These are phyloP conservation scores for Phytophthora uliginosa DNA, from an alignment of 352 stramenopile genomes.

Conservation along the genomic window DNA sequence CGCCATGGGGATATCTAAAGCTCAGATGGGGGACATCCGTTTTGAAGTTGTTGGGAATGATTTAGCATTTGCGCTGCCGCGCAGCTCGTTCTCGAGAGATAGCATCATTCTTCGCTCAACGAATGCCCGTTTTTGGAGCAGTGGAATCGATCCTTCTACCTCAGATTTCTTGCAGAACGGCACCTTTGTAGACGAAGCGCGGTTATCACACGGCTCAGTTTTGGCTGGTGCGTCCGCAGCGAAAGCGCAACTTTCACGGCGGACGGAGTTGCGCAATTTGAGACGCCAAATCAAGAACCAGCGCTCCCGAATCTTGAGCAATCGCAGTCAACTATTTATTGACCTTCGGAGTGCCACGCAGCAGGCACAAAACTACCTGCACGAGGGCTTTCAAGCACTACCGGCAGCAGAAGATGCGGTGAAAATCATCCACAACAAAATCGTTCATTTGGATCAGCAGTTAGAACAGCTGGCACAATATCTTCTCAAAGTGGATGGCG, in stretches of 20 bases:
- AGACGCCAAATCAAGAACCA: constrained; percentile 87
- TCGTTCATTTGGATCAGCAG: constrained; percentile 80
- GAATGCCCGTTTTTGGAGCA: constrained; percentile 81
- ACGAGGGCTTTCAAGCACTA: constrained; percentile 83
- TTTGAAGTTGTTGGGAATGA: constrained; percentile 88
- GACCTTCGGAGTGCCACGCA: constrained; percentile 87
- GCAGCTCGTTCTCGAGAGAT: constrained; percentile 83
- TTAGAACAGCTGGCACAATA: constrained; percentile 72
- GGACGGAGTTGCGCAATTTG: constrained; percentile 78
- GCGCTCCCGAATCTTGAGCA: constrained; percentile 82
- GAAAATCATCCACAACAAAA: constrained; percentile 87
- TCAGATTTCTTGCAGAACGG: constrained; percentile 86
- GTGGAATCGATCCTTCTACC: constrained; percentile 60
- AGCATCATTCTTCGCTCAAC: constrained; percentile 81
- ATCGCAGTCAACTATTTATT: constrained; percentile 83
- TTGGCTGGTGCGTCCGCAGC: constrained; percentile 53
- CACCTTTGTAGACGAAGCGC: constrained; percentile 71
- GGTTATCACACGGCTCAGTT: constrained; percentile 47
- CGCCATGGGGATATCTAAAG: constrained; percentile 30
- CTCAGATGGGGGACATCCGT: constrained; percentile 23
- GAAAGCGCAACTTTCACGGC: constrained; percentile 68
- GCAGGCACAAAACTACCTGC: constrained; percentile 86
- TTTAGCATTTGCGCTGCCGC: constrained; percentile 78
- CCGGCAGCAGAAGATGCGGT: constrained; percentile 83
- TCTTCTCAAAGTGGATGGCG: constrained; percentile 78